These are phyloP conservation scores for Rickenella mellea DNA, from an alignment of 768 basidiomycete species.

Conservation along the genomic window DNA sequence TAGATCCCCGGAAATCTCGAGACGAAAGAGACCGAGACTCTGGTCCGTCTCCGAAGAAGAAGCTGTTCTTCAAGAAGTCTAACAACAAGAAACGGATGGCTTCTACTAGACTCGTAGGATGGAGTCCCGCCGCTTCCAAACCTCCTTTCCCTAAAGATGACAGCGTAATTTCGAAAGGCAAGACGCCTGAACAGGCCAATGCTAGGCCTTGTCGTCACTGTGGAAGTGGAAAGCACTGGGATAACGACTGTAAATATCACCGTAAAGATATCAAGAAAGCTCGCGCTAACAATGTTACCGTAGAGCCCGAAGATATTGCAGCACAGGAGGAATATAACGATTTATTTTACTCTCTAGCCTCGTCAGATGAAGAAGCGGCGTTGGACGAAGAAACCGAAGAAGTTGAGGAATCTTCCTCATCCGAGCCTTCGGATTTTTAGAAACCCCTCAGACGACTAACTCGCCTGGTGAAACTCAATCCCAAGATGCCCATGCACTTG, in stretches of 20 bases:
- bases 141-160: constrained; percentile 19
- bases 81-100: background rate
- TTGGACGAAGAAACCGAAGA: constrained; percentile 4
- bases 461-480: too few species aligned
- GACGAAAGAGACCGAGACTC: background rate
- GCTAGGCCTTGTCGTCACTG: constrained; percentile 6
- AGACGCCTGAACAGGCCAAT: background rate
- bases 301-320: constrained; percentile 9
- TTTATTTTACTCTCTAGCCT: constrained; percentile 10
- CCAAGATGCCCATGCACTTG: too few species aligned
- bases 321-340: constrained; percentile 22
- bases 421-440: background rate
- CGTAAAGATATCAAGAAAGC: constrained; percentile 10
- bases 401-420: constrained; percentile 13
- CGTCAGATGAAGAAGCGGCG: constrained; percentile 8
- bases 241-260: constrained; percentile 22
- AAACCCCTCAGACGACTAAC: too few species aligned
- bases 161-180: constrained; percentile 6
- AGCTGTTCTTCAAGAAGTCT: background rate
- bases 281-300: constrained; percentile 11
- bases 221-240: constrained; percentile 24
- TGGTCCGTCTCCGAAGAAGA: background rate
- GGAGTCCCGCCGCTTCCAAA: background rate
- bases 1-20: constrained; percentile 5
- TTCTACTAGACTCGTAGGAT: constrained; percentile 4